Base-by-base conservation (phyloP, 331 rosid genomes). In the Dryas integrifolia region DNA sequence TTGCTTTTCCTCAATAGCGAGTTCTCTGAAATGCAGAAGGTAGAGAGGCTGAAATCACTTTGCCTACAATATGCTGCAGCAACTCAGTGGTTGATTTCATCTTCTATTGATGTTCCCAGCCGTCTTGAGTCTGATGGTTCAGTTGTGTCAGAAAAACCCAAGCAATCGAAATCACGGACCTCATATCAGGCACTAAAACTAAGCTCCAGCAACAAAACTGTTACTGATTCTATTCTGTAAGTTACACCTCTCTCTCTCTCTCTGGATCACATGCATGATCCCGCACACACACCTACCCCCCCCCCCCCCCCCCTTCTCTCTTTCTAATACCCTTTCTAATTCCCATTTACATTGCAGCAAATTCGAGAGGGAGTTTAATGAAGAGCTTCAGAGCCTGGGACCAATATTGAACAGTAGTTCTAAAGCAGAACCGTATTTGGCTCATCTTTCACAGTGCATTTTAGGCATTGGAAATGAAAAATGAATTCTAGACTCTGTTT, bases 31-130 rank as follows among this genome's bases (percentile, higher is more conserved):
- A 57, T 82, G 91, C 96, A 93, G 98, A 93, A 91, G 73, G 91
- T 93, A 86, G 97, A 93, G 85, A 86, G 67, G 84, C 86, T 93
- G 66, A 89, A 91, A 76, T 82, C 88, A 47, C 85, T 93, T 75
- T 93, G 98, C 87, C 86, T 93, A 67, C 98, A 93, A 58, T 93
- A 89, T 77, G 92, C 98, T 38, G 96, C 98, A 43, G 92, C 98
- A 65, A 89, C 98, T 41, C 96, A 93, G 67, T 93, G 98, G 97
- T 81, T 93, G 72, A 85, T 93, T 57, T 82, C 95, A 58, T 90
- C 92, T 62, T 94, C 90, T 47, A 86, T 90, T 3, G 88, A 82
- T 51, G 79, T 82, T 48, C 80, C 82, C 40, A 80, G 63, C 77
- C 78, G 81, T 60, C 91, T 67, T 16, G 90, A 86, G 52, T 50